Conservation (phyloP, 345 rosid species). For the Bruguiera parviflora region DNA sequence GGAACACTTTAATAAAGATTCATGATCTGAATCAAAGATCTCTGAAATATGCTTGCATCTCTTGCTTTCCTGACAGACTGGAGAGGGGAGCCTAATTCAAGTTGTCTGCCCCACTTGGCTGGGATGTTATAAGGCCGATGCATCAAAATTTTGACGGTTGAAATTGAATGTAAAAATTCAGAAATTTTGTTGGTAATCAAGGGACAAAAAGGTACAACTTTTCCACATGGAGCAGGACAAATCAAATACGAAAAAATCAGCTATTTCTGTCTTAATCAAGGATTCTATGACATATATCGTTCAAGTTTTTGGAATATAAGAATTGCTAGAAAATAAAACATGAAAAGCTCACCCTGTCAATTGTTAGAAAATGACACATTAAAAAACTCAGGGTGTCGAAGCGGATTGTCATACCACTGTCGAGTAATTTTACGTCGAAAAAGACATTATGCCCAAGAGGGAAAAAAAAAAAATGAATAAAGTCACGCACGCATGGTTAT, state of each 20-base stretch:
- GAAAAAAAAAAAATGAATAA: not conserved
- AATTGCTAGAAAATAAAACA: too few species aligned
- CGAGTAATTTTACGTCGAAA: not conserved
- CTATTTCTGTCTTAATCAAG: too few species aligned
- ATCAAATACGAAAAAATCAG: too few species aligned
- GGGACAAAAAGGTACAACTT: too few species aligned
- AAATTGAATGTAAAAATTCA: not conserved
- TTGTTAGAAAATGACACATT: too few species aligned
- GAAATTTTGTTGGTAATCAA: too few species aligned
- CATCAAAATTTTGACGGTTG: not conserved
- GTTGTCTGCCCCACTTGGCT: constrained; percentile 18
- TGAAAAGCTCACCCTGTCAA: too few species aligned
- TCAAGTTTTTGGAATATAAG: too few species aligned
- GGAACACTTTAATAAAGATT: not conserved
- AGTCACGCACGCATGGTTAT: constrained; percentile 7
- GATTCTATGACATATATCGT: too few species aligned
- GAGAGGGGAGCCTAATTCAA: constrained; percentile 16
- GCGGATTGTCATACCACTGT: too few species aligned
- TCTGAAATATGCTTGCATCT: constrained; percentile 11
- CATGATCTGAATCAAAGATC: constrained; percentile 16
- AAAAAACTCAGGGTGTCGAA: too few species aligned
- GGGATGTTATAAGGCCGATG: not conserved
- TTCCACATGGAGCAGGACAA: too few species aligned
- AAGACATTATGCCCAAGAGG: not conserved
- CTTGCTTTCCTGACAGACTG: constrained; percentile 23